A percentile compares a stretch with the other conserved stretches of the same genome.
These are phyloP conservation scores for Rhynchosporium graminicola DNA, from an alignment of 2,329 filamentous ascomycete species.

Conservation along the genomic window DNA sequence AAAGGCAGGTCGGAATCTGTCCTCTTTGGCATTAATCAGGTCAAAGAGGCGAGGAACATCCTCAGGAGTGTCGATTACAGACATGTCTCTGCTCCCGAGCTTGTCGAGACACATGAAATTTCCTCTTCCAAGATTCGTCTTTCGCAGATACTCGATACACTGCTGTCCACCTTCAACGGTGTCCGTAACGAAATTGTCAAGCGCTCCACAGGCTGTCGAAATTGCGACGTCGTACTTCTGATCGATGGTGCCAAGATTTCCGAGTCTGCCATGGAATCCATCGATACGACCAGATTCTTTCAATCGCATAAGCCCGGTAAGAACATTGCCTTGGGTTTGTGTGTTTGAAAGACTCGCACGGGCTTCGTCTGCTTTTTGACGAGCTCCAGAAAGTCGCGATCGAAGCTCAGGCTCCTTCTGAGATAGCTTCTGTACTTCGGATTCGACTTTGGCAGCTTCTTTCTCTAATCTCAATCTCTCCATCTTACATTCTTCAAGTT, in stretches of 20 bases:
- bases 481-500: constrained; percentile 74
- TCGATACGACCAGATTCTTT: constrained; percentile 96
- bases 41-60: constrained; percentile 92
- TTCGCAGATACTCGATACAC: constrained; percentile 95
- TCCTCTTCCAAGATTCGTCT: constrained; percentile 93
- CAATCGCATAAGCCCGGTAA: constrained; percentile 88
- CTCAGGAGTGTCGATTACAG: constrained; percentile 83
- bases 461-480: constrained; percentile 73
- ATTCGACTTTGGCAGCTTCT: constrained; percentile 70
- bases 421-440: constrained; percentile 70
- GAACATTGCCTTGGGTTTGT: constrained; percentile 89
- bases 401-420: constrained; percentile 81
- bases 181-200: constrained; percentile 97
- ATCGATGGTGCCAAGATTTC: constrained; percentile 92
- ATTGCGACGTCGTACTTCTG: constrained; percentile 96
- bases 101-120: constrained; percentile 97
- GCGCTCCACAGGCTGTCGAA: constrained; percentile 86
- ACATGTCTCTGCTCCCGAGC: constrained; percentile 75
- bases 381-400: constrained; percentile 80
- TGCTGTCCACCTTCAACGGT: constrained; percentile 95
- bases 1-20: constrained; percentile 85
- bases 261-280: constrained; percentile 92
- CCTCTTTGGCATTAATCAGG: constrained; percentile 83
- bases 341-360: constrained; percentile 85
- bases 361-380: constrained; percentile 95